These are phyloP conservation scores for Fonsecaea pugnacius DNA, from an alignment of 2,329 filamentous ascomycete genomes.

Conservation along the genomic window DNA sequence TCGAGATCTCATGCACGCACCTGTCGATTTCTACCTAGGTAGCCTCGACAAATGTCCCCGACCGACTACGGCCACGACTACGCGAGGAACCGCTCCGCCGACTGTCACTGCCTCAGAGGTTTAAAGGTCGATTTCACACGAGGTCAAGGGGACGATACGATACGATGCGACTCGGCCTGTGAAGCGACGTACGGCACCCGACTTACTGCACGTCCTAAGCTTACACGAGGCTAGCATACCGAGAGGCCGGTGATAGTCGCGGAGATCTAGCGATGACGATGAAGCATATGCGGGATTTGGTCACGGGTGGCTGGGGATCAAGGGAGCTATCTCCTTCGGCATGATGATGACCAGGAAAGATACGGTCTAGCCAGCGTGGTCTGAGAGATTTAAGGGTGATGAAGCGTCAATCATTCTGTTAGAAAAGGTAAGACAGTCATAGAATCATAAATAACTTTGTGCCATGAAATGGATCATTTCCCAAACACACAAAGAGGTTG, in stretches of 20 bases:
- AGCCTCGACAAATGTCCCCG: not conserved
- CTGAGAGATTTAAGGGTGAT: too few species aligned
- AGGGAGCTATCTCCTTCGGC: not conserved
- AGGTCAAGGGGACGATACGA: not conserved
- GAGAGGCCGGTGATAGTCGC: not conserved
- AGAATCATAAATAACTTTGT: not conserved
- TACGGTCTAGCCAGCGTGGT: slow-evolving; percentile 8
- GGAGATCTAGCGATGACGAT: not conserved
- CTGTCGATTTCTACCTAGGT: not conserved
- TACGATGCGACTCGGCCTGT: not conserved
- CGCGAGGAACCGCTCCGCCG: not conserved
- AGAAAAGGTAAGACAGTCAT: not conserved
- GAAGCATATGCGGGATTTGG: not conserved
- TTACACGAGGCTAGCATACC: not conserved
- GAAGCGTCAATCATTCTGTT: not conserved
- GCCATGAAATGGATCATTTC: not conserved
- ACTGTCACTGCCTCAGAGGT: not conserved
- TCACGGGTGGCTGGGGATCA: not conserved
- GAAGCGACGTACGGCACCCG: too few species aligned
- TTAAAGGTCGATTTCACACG: not conserved
- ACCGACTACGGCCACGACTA: too few species aligned
- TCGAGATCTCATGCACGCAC: not conserved
- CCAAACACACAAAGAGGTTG: not conserved
- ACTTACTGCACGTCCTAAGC: too few species aligned
- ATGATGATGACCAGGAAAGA: slow-evolving; percentile 6